phyloP scores from a whole-genome alignment of 495 filamentous ascomycete genomes.

The Aspergillus sclerotioniger region DNA sequence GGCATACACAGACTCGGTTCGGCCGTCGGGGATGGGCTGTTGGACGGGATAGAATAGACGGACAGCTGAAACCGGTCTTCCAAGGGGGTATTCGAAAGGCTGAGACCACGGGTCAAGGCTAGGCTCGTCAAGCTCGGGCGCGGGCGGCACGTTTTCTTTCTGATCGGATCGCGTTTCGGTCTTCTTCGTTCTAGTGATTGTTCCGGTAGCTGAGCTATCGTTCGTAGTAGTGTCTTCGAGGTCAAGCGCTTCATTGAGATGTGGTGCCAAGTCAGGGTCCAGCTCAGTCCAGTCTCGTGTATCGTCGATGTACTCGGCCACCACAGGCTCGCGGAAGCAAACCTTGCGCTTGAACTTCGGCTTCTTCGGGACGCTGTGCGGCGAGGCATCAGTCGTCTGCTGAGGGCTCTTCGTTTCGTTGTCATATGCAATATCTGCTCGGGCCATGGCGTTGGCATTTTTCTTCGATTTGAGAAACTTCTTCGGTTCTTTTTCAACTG shows the following conservation, averaged over 20 bases:
- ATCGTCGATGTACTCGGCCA: not conserved
- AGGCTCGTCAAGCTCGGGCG: conserved; percentile 8
- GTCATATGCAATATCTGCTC: too few relatives aligned
- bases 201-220: not conserved
- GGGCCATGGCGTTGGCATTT: too few relatives aligned
- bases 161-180: not conserved
- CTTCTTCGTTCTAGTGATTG: too few relatives aligned
- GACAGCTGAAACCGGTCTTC: conserved; percentile 39
- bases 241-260: conserved; percentile 1
- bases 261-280: conserved; percentile 9
- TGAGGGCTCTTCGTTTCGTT: too few relatives aligned
- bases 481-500: not conserved
- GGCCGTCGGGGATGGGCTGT: conserved; percentile 30
- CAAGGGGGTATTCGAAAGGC: conserved; percentile 22
- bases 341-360: conserved; percentile 7
- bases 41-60: conserved; percentile 26
- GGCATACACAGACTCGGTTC: conserved; percentile 35
- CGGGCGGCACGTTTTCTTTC: conserved; percentile 16
- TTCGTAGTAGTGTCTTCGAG: not conserved
- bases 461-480: not conserved
- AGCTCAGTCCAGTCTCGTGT: not conserved
- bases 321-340: conserved; percentile 11
- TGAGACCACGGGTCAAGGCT: conserved; percentile 28
- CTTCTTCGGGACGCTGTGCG: not conserved
- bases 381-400: too few relatives aligned